Base-by-base conservation (phyloP, 2,329 filamentous ascomycete genomes). In the Nemania sp. region DNA sequence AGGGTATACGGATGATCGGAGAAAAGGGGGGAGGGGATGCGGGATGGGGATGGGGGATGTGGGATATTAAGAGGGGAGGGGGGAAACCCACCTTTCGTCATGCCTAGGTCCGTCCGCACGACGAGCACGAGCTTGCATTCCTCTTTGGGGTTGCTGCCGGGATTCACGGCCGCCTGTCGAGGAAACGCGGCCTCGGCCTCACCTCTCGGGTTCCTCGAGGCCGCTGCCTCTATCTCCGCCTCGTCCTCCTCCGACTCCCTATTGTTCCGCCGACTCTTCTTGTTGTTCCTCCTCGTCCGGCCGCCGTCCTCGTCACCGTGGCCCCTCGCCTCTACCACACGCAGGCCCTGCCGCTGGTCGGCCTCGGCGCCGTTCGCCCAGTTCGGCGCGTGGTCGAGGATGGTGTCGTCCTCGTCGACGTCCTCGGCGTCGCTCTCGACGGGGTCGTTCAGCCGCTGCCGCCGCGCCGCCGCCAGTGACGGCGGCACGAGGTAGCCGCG, bases 51-150 rank as follows among this genome's bases (percentile, higher is more conserved):
- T 3, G 10, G 20, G 32, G 15, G 34, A 34, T 17, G 10, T 29
- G 10, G 17, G 5, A n/a, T 21, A 17, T 29, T 40, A 10, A 13
- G 18, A 45, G 40, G 35, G 25, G 37, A 56, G 10, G 25, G 35
- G 35, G 29, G 40, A 37, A 21, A 54, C 81, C 43, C 80, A 95
- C 94, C 94, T 79, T 97, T 98, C 10, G 90, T 95, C 95, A 99
- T 99, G 70, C 94, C 94, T 70, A 99, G 77, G 78, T 99, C 95
- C 17, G 92, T 97, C 73, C 95, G 81, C 57, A 98, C 94, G 3
- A 97, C 91, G 35, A 99, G 80, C 13, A 97, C 91, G 59, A 98
- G 81, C 79, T 98, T 98, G 80, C 94, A 97, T 76, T 97, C 93
- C 76, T 97, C 93, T 21, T 79, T 82, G 20, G 61, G 64, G 18